Evolutionary conservation across 495 filamentous ascomycete species (phyloP).

Genomic region (Talaromyces borbonicus): DNA sequence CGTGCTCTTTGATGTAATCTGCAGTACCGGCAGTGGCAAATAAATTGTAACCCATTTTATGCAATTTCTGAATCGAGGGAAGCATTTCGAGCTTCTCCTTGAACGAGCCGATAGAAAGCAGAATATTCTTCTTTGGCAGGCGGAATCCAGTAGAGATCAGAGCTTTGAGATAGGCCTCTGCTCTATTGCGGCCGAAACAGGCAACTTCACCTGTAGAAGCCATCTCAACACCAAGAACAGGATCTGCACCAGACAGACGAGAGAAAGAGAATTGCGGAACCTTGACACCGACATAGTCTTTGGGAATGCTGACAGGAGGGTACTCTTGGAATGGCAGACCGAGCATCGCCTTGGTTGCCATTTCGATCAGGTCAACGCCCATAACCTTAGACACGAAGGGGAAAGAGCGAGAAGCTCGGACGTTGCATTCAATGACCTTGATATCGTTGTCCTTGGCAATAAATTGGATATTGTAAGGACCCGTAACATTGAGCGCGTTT

Average conservation of each 20-base stretch:
- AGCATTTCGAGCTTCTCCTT: slow-evolving; percentile 98
- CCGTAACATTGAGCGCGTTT: slow-evolving; percentile 88
- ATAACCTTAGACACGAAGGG: slow-evolving; percentile 98
- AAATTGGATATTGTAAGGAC: slow-evolving; percentile 98
- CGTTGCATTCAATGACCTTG: slow-evolving; percentile 99
- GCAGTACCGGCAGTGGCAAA: slow-evolving; percentile 95
- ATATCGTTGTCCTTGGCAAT: slow-evolving; percentile 99
- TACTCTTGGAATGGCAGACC: slow-evolving; percentile 73
- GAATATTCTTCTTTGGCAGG: slow-evolving; percentile 88
- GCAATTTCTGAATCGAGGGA: slow-evolving; percentile 79
- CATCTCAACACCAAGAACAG: slow-evolving; percentile 97
- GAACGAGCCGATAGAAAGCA: slow-evolving; percentile 92
- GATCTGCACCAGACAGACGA: slow-evolving; percentile 88
- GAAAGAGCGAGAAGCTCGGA: slow-evolving; percentile 90
- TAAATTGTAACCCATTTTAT: slow-evolving; percentile 82
- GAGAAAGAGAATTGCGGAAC: slow-evolving; percentile 99
- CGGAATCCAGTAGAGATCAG: slow-evolving; percentile 92
- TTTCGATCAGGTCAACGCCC: slow-evolving; percentile 95
- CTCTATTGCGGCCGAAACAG: slow-evolving; percentile 90
- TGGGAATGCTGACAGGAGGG: slow-evolving; percentile 60
- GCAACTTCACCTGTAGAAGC: slow-evolving; percentile 97
- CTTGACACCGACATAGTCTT: slow-evolving; percentile 89
- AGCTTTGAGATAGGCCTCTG: slow-evolving; percentile 95
- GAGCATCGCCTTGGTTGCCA: slow-evolving; percentile 97
- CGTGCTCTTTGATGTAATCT: slow-evolving; percentile 87